phyloP scores from a whole-genome alignment of 2,329 filamentous ascomycete genomes.

The Aspergillaceae sp. region DNA sequence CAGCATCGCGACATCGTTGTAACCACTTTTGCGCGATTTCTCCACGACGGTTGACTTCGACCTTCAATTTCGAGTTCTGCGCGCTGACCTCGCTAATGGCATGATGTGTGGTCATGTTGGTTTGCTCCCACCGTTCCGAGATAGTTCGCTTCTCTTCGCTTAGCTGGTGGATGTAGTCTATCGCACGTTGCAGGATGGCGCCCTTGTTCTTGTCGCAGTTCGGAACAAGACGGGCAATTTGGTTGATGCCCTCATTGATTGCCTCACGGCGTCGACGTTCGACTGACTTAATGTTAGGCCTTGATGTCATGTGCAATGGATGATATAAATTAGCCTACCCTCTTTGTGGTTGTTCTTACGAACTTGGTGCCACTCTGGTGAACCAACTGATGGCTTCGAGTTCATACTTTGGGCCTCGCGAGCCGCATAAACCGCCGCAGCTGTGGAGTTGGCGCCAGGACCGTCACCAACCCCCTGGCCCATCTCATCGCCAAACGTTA shows the following conservation, averaged over 20 bases:
- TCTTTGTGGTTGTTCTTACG: conserved; percentile 98
- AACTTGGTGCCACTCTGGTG: conserved; percentile 95
- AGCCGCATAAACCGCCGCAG: conserved; percentile 48
- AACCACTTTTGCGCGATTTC: conserved; percentile 52
- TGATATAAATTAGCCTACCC: conserved; percentile 48
- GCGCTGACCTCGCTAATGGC: conserved; percentile 75
- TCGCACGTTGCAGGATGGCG: conserved; percentile 85
- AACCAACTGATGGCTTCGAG: conserved; percentile 81
- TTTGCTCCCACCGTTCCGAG: conserved; percentile 34
- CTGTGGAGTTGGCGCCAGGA: conserved; percentile 46
- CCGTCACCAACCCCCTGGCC: conserved; percentile 28
- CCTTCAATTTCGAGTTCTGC: conserved; percentile 91
- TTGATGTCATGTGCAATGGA: conserved; percentile 14
- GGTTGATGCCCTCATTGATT: conserved; percentile 98
- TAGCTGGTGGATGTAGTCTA: conserved; percentile 87
- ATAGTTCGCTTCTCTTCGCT: conserved; percentile 39
- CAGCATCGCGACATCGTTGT: conserved; percentile 38
- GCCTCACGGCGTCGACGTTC: conserved; percentile 94
- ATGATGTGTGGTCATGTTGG: conserved; percentile 37
- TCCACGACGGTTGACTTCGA: conserved; percentile 76
- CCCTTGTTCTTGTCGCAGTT: conserved; percentile 99
- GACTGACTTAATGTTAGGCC: conserved; percentile 47
- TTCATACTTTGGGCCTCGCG: conserved; percentile 45
- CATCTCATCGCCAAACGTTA: conserved; percentile 34
- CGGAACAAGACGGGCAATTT: conserved; percentile 93